Evolutionary conservation across 2,329 filamentous ascomycete genomes (phyloP).

Genomic region (Monosporascus sp.): DNA sequence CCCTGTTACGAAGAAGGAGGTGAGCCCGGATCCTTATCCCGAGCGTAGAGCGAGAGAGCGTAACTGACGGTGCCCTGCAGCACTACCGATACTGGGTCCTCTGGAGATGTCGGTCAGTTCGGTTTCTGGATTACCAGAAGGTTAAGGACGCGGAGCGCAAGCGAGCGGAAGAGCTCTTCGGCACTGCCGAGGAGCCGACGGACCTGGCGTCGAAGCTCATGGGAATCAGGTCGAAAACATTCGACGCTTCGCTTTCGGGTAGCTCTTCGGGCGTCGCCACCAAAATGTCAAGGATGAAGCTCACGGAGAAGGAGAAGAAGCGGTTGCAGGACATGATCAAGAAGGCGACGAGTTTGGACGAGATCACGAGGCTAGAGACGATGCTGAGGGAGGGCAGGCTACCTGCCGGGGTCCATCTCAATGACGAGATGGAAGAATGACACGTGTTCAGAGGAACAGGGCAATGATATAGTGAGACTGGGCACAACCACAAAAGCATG

Average conservation of each 20-base stretch:
- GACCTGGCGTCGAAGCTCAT: conserved; percentile 80
- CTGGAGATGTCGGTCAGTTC: conserved; percentile 76
- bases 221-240: conserved; percentile 73
- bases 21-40: conserved; percentile 35
- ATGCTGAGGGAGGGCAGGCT: conserved; percentile 84
- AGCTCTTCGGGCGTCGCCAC: conserved; percentile 44
- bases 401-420: conserved; percentile 59
- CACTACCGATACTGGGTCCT: conserved; percentile 90
- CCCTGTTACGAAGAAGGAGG: conserved; percentile 88
- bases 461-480: not conserved
- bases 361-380: conserved; percentile 87
- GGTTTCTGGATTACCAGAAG: conserved; percentile 89
- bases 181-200: conserved; percentile 70
- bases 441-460: not conserved
- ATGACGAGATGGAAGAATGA: conserved; percentile 59
- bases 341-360: conserved; percentile 81
- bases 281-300: conserved; percentile 71
- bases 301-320: conserved; percentile 85
- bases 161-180: conserved; percentile 76
- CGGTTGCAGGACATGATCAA: conserved; percentile 80
- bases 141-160: conserved; percentile 81
- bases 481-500: not conserved
- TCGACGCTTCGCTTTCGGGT: conserved; percentile 45
- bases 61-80: conserved; percentile 40
- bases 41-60: no score